Evolutionary conservation across 768 basidiomycete species (phyloP).

Genomic region (Pholiota microspora): DNA sequence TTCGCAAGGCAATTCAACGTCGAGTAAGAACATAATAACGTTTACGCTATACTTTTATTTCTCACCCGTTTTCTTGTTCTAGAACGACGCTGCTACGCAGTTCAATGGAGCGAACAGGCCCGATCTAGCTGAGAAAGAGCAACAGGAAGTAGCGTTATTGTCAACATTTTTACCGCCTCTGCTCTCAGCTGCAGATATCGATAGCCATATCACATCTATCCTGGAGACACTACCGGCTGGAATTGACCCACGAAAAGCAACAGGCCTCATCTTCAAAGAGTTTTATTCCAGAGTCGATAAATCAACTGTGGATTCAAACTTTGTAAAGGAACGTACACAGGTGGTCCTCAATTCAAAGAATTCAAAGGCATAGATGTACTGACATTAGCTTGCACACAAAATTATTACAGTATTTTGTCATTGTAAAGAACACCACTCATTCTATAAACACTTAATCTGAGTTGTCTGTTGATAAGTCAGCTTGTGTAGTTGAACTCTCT

Average conservation of each 20-base stretch:
- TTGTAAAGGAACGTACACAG: constrained; percentile 54
- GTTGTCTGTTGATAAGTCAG: neutral
- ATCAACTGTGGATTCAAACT: constrained; percentile 50
- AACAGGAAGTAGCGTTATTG: constrained; percentile 53
- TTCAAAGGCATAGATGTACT: neutral
- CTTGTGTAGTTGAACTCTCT: neutral
- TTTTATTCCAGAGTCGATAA: constrained; percentile 66
- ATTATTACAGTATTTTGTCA: neutral
- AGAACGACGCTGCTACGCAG: constrained; percentile 61
- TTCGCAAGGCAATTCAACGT: constrained; percentile 56
- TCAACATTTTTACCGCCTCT: constrained; percentile 58
- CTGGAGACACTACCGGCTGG: constrained; percentile 29
- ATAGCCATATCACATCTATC: constrained; percentile 44
- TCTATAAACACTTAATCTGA: neutral
- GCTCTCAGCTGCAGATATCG: constrained; percentile 54
- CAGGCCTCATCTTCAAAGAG: constrained; percentile 55
- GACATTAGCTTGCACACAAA: neutral
- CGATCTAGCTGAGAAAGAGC: constrained; percentile 66
- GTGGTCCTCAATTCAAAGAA: constrained; percentile 17
- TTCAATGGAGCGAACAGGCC: constrained; percentile 55
- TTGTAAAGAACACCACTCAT: neutral
- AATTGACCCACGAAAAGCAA: constrained; percentile 29
- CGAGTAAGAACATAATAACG: constrained; percentile 44
- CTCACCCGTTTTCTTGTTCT: neutral
- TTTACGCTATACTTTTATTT: neutral